Conservation (phyloP, 768 basidiomycete genomes). For the Wakefieldia striispora region DNA sequence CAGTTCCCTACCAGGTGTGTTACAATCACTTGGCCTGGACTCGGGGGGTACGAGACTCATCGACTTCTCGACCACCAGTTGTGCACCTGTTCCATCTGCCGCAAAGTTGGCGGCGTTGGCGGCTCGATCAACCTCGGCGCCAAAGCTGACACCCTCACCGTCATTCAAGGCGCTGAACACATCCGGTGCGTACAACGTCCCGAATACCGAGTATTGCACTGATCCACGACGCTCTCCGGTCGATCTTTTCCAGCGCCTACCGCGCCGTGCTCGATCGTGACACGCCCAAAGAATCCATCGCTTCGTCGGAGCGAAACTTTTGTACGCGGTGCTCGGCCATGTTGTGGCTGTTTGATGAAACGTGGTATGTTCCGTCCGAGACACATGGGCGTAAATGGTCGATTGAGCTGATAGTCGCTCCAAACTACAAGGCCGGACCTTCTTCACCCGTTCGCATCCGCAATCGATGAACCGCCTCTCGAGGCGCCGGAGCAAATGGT, state of each 20-base stretch:
- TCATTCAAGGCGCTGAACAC: constrained; percentile 51
- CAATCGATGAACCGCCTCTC: constrained; percentile 60
- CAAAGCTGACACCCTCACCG: constrained; percentile 45
- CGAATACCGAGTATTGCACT: neutral
- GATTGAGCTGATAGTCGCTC: neutral
- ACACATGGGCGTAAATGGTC: neutral
- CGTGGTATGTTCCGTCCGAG: constrained; percentile 40
- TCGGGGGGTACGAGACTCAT: neutral
- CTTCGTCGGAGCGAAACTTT: constrained; percentile 59
- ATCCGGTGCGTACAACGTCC: constrained; percentile 39
- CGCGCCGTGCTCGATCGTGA: constrained; percentile 60
- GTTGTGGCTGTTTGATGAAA: constrained; percentile 62
- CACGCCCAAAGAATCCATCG: constrained; percentile 45
- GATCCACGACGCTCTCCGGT: neutral
- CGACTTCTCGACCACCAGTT: constrained; percentile 33
- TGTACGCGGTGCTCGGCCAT: constrained; percentile 63
- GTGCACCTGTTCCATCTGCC: constrained; percentile 68
- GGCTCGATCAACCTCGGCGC: constrained; percentile 69
- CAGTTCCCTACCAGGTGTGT: constrained; percentile 60
- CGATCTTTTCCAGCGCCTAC: constrained; percentile 43
- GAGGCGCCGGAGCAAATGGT: constrained; percentile 52
- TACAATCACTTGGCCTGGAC: no score
- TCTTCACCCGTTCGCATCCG: constrained; percentile 67
- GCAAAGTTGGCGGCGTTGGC: constrained; percentile 65
- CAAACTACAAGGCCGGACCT: constrained; percentile 51